These are phyloP conservation scores for Chlamydomonas reinhardtii DNA, from an alignment of 163 green algal species.

Conservation along the genomic window DNA sequence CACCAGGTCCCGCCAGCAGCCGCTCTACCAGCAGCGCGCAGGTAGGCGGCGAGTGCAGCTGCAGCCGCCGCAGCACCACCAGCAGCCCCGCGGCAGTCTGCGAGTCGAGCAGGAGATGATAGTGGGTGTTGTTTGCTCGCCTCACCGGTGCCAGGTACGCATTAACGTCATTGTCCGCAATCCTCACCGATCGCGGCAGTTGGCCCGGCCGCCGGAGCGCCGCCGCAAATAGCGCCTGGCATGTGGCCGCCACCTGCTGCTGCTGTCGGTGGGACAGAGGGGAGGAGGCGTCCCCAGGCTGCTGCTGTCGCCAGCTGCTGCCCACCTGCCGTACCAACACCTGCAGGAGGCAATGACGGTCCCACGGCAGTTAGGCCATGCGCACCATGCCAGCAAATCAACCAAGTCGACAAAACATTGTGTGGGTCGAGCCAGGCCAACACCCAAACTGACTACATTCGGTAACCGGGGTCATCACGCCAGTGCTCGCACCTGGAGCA, in stretches of 20 bases:
- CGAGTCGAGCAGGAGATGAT: too few species aligned
- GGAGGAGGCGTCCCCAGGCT: too few species aligned
- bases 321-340: constrained; percentile 8
- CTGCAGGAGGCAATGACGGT: neutral
- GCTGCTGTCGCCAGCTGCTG: neutral
- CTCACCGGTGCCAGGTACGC: too few species aligned
- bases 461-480: too few species aligned
- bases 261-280: neutral
- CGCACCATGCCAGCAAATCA: too few species aligned
- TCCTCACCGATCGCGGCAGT: constrained; percentile 15
- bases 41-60: constrained; percentile 6
- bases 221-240: neutral
- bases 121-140: too few species aligned
- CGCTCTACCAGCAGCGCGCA: constrained; percentile 13
- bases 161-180: too few species aligned
- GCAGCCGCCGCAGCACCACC: constrained; percentile 8
- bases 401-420: too few species aligned
- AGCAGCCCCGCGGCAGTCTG: constrained; percentile 30
- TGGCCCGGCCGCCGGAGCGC: constrained; percentile 9
- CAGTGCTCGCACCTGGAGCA: constrained; percentile 9
- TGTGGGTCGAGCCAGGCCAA: too few species aligned
- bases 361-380: too few species aligned
- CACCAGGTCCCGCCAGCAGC: neutral
- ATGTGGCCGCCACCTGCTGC: neutral
- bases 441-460: too few species aligned